Conservation (phyloP, 2,329 filamentous ascomycete species). For the Beauveria brongniartii region DNA sequence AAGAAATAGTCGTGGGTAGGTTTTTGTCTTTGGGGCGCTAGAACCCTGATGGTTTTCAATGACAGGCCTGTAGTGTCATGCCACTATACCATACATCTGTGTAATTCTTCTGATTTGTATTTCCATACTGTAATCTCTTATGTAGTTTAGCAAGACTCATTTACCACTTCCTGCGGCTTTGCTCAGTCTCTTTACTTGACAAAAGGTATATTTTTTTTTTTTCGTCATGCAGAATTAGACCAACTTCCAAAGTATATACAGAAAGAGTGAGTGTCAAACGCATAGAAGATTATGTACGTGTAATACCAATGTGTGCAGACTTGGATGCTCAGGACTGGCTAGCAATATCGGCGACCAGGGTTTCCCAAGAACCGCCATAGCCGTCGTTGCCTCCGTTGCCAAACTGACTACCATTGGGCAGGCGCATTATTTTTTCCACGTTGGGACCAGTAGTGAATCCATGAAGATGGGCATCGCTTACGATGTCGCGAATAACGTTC, state of each 20-base stretch:
- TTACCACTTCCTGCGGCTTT: neutral
- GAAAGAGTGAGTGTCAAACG: neutral
- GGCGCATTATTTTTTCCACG: conserved; percentile 10
- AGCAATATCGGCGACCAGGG: conserved; percentile 13
- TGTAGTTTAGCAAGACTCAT: no score
- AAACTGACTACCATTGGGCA: conserved; percentile 13
- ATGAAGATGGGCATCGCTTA: conserved; percentile 11
- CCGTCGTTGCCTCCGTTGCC: conserved; percentile 14
- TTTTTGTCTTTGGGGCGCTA: neutral
- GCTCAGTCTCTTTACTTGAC: no score
- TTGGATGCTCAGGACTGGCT: conserved; percentile 13
- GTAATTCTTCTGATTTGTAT: neutral
- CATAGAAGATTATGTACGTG: neutral
- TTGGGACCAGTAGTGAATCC: conserved; percentile 15
- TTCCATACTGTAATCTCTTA: neutral
- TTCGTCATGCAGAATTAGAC: neutral
- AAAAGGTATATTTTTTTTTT: neutral
- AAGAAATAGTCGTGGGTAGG: neutral
- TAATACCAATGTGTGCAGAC: neutral
- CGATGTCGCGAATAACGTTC: conserved; percentile 14
- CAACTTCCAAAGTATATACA: neutral
- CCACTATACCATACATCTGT: neutral
- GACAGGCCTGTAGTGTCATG: neutral
- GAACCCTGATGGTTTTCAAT: neutral
- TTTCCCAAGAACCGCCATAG: conserved; percentile 15